Evolutionary conservation across 1,284 basidiomycete genomes (phyloP), one percentile per base, ranked within the genome.

Genomic region (Jaminaea rosea): DNA sequence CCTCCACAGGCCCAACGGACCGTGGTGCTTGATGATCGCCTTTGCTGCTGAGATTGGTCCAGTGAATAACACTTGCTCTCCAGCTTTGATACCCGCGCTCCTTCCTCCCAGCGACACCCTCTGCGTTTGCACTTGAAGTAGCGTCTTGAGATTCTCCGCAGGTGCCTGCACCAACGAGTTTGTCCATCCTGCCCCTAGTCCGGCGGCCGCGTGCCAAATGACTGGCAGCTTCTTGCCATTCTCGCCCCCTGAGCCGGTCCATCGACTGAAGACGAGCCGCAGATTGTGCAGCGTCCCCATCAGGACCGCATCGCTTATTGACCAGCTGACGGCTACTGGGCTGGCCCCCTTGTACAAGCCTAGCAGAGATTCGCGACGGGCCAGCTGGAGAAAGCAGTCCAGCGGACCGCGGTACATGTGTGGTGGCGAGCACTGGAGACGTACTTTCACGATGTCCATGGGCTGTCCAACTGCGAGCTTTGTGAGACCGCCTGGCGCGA

Each of bases 291-390:
- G 75, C 3, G 83, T 85, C 3, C 86, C 86, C 47, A 88, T 76
- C 6, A 88, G 77, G 8, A 87, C 76, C 13, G 84, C 83, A 67
- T 88, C 86, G 39, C 85, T 84, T 34, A 83, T 78, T 7, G 83
- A 82, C 86, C 85, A 87, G 2, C 84, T 85, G 3, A 87, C 76
- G 17, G 84, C 84, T 1, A 85, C 86, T 4, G 85, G 84, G 1
- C 56, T 55, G 29, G 74, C 75, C 80, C 84, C 79, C 52, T 76
- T 75, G 61, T 75, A 76, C 26, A 76, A 47, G 7, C 72, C 70
- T 7, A 70, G 47, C 1, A 69, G 51, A 0, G 72, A 72, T 56
- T 88, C 86, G 36, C 81, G 81, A 47, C 80, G 77, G 11, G 86
- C 74, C 4, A 82, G 83, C 58, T 81, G 80, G 36, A 77, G 65